Evolutionary conservation across 1,139 yeast genomes (phyloP).

Genomic region (Diutina rugosa): DNA sequence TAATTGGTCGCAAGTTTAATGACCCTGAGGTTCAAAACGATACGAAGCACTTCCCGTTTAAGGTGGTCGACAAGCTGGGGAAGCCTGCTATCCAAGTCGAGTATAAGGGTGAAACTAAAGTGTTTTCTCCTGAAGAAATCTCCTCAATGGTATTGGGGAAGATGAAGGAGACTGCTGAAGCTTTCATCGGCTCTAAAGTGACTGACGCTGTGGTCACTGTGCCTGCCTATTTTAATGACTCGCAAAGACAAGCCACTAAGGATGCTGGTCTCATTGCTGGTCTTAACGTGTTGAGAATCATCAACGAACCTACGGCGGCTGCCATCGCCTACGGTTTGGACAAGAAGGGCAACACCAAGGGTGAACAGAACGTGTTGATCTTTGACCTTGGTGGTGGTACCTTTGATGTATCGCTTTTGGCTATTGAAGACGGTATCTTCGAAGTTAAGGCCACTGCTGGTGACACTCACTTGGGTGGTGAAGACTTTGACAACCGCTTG

Average conservation of each 20-base stretch:
- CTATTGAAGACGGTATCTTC: constrained; percentile 98
- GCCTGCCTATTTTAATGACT: constrained; percentile 95
- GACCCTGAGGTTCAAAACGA: constrained; percentile 91
- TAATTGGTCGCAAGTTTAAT: constrained; percentile 88
- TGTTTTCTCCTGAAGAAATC: constrained; percentile 95
- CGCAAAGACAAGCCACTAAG: constrained; percentile 97
- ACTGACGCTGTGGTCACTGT: constrained; percentile 93
- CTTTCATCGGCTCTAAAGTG: constrained; percentile 84
- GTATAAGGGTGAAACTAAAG: constrained; percentile 87
- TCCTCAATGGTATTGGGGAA: constrained; percentile 93
- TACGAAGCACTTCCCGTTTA: constrained; percentile 96
- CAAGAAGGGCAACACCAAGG: constrained; percentile 71
- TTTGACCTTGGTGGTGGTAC: constrained; percentile 99
- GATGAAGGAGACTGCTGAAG: constrained; percentile 98
- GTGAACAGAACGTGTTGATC: constrained; percentile 82
- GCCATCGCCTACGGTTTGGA: constrained; percentile 98
- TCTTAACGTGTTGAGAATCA: constrained; percentile 89
- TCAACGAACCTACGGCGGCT: constrained; percentile 97
- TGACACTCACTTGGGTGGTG: constrained; percentile 99
- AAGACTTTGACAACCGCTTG: constrained; percentile 69
- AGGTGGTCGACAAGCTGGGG: constrained; percentile 75
- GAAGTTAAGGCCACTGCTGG: constrained; percentile 99
- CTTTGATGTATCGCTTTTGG: constrained; percentile 92
- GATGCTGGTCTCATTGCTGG: constrained; percentile 98
- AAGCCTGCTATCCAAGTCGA: constrained; percentile 88